Conservation (phyloP, 129 eudicot species). For the Heracleum sosnowskyi region DNA sequence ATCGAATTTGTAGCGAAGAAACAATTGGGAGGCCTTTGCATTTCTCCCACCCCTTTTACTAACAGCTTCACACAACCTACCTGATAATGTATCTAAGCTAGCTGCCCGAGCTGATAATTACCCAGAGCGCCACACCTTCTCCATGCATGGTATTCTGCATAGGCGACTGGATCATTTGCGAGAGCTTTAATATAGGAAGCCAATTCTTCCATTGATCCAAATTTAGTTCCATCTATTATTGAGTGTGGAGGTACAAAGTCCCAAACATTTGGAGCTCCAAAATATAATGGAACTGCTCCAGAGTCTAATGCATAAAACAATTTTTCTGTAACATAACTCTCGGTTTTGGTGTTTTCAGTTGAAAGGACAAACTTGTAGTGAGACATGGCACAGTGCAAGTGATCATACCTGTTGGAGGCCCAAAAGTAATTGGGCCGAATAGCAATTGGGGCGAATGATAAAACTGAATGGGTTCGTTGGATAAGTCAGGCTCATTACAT, state of each 20-base stretch:
- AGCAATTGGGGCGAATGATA: no score
- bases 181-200: constrained; percentile 67
- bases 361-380: constrained; percentile 80
- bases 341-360: constrained; percentile 75
- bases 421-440: no score
- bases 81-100: constrained; percentile 78
- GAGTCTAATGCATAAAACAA: constrained; percentile 86
- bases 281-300: constrained; percentile 85
- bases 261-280: constrained; percentile 92
- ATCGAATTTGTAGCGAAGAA: no score
- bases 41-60: constrained; percentile 69
- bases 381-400: constrained; percentile 95
- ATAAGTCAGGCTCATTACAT: no score
- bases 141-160: constrained; percentile 96
- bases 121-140: constrained; percentile 95
- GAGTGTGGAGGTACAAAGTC: constrained; percentile 96
- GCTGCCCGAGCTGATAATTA: constrained; percentile 67
- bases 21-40: constrained; percentile 18
- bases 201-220: constrained; percentile 60
- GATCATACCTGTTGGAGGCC: no score
- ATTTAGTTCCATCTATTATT: constrained; percentile 71
- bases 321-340: constrained; percentile 92
- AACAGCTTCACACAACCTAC: constrained; percentile 77
- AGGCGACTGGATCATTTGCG: constrained; percentile 82
- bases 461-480: no score